Conservation (phyloP, 2,329 filamentous ascomycete species). For the Ceratocystis harringtonii region DNA sequence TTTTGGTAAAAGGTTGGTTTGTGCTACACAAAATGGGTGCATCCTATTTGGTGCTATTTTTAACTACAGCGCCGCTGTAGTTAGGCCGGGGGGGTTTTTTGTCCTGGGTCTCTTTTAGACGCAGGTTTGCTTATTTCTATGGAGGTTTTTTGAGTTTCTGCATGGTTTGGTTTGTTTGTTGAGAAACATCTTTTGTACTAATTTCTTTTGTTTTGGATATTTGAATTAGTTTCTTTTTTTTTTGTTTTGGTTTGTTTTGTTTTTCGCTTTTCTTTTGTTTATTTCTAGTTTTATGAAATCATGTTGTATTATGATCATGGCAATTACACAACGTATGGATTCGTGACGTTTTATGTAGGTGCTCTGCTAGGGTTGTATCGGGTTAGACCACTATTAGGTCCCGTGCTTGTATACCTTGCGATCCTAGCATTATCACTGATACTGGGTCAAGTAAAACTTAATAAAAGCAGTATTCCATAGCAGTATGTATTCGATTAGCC, state of each 20-base stretch:
- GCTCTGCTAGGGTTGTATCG: background rate
- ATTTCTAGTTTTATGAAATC: background rate
- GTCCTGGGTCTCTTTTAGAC: background rate
- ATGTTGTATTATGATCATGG: background rate
- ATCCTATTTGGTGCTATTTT: background rate
- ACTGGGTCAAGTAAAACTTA: no score
- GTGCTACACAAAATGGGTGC: background rate
- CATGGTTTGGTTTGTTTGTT: background rate
- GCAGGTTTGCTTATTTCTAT: background rate
- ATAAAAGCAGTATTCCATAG: no score
- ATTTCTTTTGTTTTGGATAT: background rate
- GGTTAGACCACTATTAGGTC: background rate
- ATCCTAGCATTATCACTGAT: no score
- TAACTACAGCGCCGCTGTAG: background rate
- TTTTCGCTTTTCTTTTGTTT: background rate
- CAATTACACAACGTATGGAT: background rate
- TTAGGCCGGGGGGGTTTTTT: background rate
- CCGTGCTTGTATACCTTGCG: background rate
- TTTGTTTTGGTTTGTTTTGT: background rate
- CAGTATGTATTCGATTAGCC: no score
- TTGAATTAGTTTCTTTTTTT: background rate
- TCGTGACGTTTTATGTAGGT: background rate
- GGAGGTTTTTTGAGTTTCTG: background rate
- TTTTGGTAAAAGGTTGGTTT: background rate
- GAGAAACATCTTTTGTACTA: background rate